Evolutionary conservation across 495 filamentous ascomycete species (phyloP), one percentile per base, ranked within the genome.

Genomic region (Xylaria telfairii): DNA sequence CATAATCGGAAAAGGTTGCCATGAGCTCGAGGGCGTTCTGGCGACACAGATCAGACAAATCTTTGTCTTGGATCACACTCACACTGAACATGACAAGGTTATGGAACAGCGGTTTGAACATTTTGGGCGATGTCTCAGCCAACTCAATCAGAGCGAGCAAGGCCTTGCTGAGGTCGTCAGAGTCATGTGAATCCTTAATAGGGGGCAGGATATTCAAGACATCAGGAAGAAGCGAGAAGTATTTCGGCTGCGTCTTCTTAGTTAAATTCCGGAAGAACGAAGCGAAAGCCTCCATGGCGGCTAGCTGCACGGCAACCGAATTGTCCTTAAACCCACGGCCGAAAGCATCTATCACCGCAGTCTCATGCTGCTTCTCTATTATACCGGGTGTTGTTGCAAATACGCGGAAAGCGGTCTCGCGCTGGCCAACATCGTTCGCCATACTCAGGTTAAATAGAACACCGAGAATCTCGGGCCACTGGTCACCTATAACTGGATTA

Each of bases 11-110:
- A 81, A 99, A 99, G 1, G 96, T 99, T 34, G 94, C 95, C 92
- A 99, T 97, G 54, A 99, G 86, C 76, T 99, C 96, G 66, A 99
- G 82, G 2, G 96, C 92, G 77, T 98, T 98, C 79, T 99, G 96
- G 71, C 96, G 88, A 61, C 94, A 91, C 68, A 93, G 87, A 77
- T 98, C 94, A 59, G 87, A 91, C 37, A 98, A 87, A 63, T 98
- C 96, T 83, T 97, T 98, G 74, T 98, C 95, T 74, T 96, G 93
- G 72, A 99, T 91, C 42, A 98, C 93, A 9, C 91, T 92, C 67
- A 98, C 90, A 76, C 92, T 93, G 79, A 98, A 98, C 74, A 91
- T 90, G 46, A 98, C 96, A 32, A 99, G 85, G 74, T 93, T 93
- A 78, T 90, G 90, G 83, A 99, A 99, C 39, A 96, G 81, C 21